Evolutionary conservation across 371 early-diverging fungal species (phyloP), one percentile per base, ranked within the genome.

Genomic region (Mortierella sp.): DNA sequence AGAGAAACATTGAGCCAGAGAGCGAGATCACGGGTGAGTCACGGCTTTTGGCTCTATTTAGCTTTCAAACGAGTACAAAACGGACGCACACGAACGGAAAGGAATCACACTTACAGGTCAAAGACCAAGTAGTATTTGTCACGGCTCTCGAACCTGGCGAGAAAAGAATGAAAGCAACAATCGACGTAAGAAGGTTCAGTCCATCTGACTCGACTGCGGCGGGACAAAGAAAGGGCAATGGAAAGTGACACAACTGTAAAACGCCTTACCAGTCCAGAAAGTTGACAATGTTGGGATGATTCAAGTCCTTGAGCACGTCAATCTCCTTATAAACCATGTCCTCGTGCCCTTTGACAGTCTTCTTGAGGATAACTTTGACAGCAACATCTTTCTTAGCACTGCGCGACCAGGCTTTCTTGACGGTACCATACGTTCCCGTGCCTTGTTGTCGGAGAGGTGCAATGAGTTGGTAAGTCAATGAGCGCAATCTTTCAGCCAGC

Each of bases 111-210:
- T 71, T 85, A 84, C 87, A 96, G 82, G 67, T 95, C 91, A 83
- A 94, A 96, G 30, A 97, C 95, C 12, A 97, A 80, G 78, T 95
- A 95, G 73, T 93, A 91, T 76, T 94, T 91, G 62, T 89, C 87
- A 70, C 89, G 89, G 55, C 70, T 71, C 64, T 83, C 83, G 53
- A 81, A 83, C 76, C 76, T 76, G 45, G 26, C 14, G 23, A 19
- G 23, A 42, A 30, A 47, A 18, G 26, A 49, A 48, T n/a, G n/a
- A n/a, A n/a, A n/a, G n/a, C n/a, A n/a, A n/a, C n/a, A n/a, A n/a
- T n/a, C n/a, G n/a, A n/a, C n/a, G 41, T 14, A 24, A 52, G 41
- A 47, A 19, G 16, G 43, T 43, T 16, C 30, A n/a, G 42, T 42
- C 52, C 30, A 51, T n/a, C n/a, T 60, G 39, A 42, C 51, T 41